These are phyloP conservation scores for Paramecium primaurelia DNA, from an alignment of 73 alveolate species.

Conservation along the genomic window DNA sequence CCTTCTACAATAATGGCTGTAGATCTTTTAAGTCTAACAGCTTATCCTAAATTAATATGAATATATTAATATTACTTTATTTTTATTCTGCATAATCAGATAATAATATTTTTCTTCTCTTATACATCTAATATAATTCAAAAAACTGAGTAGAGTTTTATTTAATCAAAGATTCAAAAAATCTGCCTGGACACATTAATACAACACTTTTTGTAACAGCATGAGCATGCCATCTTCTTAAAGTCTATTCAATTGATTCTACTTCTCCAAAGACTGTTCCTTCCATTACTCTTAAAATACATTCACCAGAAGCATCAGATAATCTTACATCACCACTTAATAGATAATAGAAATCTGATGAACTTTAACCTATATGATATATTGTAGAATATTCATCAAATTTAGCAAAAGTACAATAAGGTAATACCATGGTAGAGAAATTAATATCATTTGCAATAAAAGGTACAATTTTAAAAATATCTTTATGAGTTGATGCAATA, in stretches of 20 bases:
- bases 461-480: not conserved
- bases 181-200: not conserved
- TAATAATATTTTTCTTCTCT: not conserved
- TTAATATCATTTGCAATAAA: constrained; percentile 31
- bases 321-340: constrained; percentile 58
- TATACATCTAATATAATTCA: not conserved
- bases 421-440: constrained; percentile 15
- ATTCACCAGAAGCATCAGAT: constrained; percentile 9
- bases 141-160: not conserved
- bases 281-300: constrained; percentile 35
- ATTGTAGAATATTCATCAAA: constrained; percentile 16
- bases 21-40: not conserved
- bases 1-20: not conserved
- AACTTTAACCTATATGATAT: constrained; percentile 42
- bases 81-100: not conserved
- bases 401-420: not conserved
- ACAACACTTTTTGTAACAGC: not conserved
- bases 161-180: not conserved
- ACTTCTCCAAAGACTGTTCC: constrained; percentile 65
- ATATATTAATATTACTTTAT: not conserved
- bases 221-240: constrained; percentile 39
- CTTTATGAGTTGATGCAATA: constrained; percentile 12
- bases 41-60: not conserved
- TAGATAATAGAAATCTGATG: constrained; percentile 41
- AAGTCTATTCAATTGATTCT: constrained; percentile 36